Evolutionary conservation across 202 grass and related monocot genomes (phyloP).

Genomic region (Brachypodium distachyon): DNA sequence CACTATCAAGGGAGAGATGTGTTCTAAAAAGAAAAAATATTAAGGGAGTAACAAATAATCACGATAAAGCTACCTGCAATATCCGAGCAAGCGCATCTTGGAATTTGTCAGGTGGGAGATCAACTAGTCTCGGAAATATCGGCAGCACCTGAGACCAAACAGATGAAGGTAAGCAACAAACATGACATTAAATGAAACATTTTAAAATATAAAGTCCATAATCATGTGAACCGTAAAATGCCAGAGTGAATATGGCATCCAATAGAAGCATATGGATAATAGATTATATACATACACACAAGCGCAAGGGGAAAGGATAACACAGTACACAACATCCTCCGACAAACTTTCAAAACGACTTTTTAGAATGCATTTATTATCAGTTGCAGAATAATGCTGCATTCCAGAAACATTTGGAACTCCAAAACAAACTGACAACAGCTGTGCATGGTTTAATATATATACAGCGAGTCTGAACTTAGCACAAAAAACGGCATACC

Average conservation of each 20-base stretch:
- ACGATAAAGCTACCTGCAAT: constrained; percentile 64
- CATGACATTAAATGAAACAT: neutral
- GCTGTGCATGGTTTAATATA: too few species aligned
- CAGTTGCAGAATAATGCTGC: neutral
- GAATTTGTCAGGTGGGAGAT: constrained; percentile 81
- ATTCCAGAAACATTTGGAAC: neutral
- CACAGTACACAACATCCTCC: neutral
- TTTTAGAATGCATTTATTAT: neutral
- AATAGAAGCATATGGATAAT: neutral
- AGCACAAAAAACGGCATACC: neutral
- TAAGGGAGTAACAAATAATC: neutral
- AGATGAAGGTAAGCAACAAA: neutral
- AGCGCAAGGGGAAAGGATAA: too few species aligned
- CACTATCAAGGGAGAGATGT: too few species aligned
- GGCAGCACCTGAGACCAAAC: constrained; percentile 65
- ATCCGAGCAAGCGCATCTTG: constrained; percentile 98
- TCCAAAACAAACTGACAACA: constrained; percentile 5
- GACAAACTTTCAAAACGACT: neutral
- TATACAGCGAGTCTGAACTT: neutral
- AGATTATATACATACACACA: neutral
- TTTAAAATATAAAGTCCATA: neutral
- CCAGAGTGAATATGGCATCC: neutral
- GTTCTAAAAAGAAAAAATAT: too few species aligned
- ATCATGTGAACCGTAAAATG: neutral
- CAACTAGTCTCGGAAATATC: constrained; percentile 88